Percentiles rank a stretch among this genome's conserved stretches.
Evolutionary conservation across 2,329 filamentous ascomycete species (phyloP).

Genomic region (Endocalyx cinctus): DNA sequence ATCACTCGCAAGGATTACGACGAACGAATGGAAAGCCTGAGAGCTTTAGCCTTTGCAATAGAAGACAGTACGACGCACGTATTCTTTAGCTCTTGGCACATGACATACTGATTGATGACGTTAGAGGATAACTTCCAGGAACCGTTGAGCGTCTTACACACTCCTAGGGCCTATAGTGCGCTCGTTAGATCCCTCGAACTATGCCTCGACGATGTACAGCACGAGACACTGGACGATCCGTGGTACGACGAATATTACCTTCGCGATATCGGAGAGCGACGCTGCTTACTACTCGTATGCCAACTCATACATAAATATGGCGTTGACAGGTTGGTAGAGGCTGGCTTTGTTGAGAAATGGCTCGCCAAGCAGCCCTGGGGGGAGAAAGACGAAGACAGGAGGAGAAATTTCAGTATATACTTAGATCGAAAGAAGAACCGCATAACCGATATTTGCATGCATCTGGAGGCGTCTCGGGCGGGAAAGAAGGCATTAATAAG

Average conservation of each 20-base stretch:
- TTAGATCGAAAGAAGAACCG: conserved; percentile 45
- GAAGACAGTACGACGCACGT: conserved; percentile 36
- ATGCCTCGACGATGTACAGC: conserved; percentile 44
- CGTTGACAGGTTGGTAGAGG: conserved; percentile 52
- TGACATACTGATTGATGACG: conserved; percentile 25
- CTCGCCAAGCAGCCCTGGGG: conserved; percentile 71
- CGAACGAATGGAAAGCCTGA: conserved; percentile 51
- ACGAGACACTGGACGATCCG: conserved; percentile 48
- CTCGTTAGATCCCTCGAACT: conserved; percentile 58
- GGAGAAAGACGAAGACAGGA: conserved; percentile 42
- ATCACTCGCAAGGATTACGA: conserved; percentile 57
- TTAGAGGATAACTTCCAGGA: conserved; percentile 27
- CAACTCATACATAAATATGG: conserved; percentile 58
- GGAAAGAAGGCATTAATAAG: conserved; percentile 49
- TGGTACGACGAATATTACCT: conserved; percentile 60
- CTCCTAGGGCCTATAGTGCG: conserved; percentile 47
- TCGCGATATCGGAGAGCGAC: conserved; percentile 57
- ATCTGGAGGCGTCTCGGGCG: conserved; percentile 41
- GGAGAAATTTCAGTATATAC: conserved; percentile 50
- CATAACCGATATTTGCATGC: conserved; percentile 48
- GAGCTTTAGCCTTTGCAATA: conserved; percentile 52
- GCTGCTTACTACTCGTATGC: conserved; percentile 53
- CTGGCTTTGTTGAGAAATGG: conserved; percentile 68
- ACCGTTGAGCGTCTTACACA: conserved; percentile 45
- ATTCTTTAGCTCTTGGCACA: conserved; percentile 10